phyloP scores from a whole-genome alignment of 2,329 filamentous ascomycete genomes.

The Sclerotinia minor region DNA sequence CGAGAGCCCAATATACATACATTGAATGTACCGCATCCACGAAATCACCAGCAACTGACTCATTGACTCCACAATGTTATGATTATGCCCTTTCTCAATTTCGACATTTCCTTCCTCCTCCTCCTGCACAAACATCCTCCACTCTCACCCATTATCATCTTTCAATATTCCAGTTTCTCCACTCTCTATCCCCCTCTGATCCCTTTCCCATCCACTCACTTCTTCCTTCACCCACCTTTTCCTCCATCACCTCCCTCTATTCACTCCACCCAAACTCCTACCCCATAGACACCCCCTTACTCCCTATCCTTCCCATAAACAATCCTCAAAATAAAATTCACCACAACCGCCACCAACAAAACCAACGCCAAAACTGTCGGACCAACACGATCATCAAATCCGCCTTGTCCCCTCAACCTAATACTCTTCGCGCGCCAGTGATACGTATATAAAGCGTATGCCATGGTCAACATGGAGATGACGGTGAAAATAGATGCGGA shows the following conservation, averaged over 20 bases:
- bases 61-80: not conserved
- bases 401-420: slow-evolving; percentile 83
- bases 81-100: not conserved
- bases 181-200: too few species aligned
- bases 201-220: too few species aligned
- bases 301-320: slow-evolving; percentile 43
- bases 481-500: slow-evolving; percentile 90
- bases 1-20: slow-evolving; percentile 4
- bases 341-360: slow-evolving; percentile 82
- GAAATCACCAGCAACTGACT: too few species aligned
- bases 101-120: not conserved
- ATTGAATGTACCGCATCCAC: not conserved
- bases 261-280: too few species aligned
- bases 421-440: slow-evolving; percentile 97
- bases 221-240: not conserved
- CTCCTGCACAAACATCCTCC: not conserved
- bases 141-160: not conserved
- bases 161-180: not conserved
- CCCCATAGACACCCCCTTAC: slow-evolving; percentile 14
- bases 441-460: slow-evolving; percentile 92
- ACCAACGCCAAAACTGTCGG: slow-evolving; percentile 88
- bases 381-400: slow-evolving; percentile 94
- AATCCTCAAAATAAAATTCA: slow-evolving; percentile 90
- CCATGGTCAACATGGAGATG: slow-evolving; percentile 92
- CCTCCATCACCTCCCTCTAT: not conserved